Conservation (phyloP, 768 basidiomycete species). For the Suillus americanus region DNA sequence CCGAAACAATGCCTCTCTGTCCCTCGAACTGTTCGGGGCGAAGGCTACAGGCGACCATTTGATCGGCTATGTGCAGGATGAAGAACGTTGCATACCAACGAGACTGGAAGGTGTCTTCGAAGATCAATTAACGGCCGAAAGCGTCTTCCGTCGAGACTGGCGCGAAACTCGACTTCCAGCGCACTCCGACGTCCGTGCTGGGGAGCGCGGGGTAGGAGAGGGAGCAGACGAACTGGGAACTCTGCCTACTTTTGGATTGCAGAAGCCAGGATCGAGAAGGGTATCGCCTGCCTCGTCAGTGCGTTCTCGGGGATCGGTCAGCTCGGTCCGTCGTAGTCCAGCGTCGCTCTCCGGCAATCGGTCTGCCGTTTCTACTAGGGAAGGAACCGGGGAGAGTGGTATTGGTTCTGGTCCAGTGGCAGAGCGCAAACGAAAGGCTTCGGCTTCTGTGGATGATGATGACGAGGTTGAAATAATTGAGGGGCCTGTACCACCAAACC, state of each 20-base stretch:
- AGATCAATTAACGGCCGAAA: constrained; percentile 62
- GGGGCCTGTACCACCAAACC: constrained; percentile 38
- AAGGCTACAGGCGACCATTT: constrained; percentile 62
- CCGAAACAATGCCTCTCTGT: constrained; percentile 68
- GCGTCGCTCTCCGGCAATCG: constrained; percentile 38
- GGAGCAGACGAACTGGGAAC: constrained; percentile 30
- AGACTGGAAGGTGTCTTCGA: constrained; percentile 54
- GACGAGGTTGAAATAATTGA: constrained; percentile 58
- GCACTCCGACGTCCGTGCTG: constrained; percentile 15
- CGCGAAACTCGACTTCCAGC: constrained; percentile 58
- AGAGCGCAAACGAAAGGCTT: constrained; percentile 50
- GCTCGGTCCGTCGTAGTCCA: constrained; percentile 48
- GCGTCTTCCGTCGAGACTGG: constrained; percentile 74
- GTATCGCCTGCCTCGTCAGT: constrained; percentile 51
- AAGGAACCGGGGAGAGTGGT: constrained; percentile 28
- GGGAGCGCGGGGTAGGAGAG: constrained; percentile 20
- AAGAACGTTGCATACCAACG: constrained; percentile 4
- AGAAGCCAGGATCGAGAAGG: constrained; percentile 33
- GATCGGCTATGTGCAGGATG: constrained; percentile 20
- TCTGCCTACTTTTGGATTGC: constrained; percentile 25
- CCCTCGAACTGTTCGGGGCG: constrained; percentile 70
- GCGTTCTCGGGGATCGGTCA: constrained; percentile 37
- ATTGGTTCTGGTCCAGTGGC: constrained; percentile 2
- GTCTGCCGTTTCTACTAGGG: constrained; percentile 47
- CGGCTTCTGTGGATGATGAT: constrained; percentile 40